Percentiles rank a stretch among this genome's conserved stretches.
Conservation (phyloP, 352 stramenopile genomes). For the Globisporangium spinosum region DNA sequence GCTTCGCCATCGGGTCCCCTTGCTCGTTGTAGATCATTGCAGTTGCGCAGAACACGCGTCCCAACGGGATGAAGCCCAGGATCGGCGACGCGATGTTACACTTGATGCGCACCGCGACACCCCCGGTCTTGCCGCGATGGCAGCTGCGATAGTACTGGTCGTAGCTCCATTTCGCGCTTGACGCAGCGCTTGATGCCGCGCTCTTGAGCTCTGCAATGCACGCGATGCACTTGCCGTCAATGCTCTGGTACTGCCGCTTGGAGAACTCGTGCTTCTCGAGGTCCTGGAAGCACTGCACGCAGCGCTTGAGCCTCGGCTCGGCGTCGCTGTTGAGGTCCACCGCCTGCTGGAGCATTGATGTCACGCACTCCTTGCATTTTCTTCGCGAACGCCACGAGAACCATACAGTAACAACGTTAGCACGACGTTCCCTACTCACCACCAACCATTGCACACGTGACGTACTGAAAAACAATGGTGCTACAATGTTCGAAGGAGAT, state of each 20-base stretch:
- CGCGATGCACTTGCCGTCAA: conserved; percentile 58
- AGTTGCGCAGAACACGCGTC: conserved; percentile 58
- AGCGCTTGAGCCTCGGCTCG: conserved; percentile 46
- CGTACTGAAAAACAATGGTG: neutral
- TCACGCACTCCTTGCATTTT: conserved; percentile 61
- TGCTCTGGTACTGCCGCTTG: conserved; percentile 61
- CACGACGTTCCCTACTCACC: neutral
- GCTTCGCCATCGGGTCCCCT: conserved; percentile 67
- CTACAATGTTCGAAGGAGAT: neutral
- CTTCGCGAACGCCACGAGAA: conserved; percentile 15
- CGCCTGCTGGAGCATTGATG: conserved; percentile 20
- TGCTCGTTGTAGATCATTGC: conserved; percentile 67
- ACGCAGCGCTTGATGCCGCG: conserved; percentile 21
- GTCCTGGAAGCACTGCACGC: conserved; percentile 74
- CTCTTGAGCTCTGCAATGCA: conserved; percentile 54
- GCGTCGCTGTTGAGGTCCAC: conserved; percentile 19
- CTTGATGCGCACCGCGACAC: conserved; percentile 61
- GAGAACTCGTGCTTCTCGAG: conserved; percentile 58
- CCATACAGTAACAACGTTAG: conserved; percentile 1
- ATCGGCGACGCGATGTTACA: conserved; percentile 68
- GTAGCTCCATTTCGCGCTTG: conserved; percentile 57
- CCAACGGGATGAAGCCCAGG: conserved; percentile 54
- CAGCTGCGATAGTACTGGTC: conserved; percentile 65
- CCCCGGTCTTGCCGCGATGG: conserved; percentile 61
- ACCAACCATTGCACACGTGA: neutral